Base-by-base conservation (phyloP, 805 yeast species). In the Torulaspora indica region DNA sequence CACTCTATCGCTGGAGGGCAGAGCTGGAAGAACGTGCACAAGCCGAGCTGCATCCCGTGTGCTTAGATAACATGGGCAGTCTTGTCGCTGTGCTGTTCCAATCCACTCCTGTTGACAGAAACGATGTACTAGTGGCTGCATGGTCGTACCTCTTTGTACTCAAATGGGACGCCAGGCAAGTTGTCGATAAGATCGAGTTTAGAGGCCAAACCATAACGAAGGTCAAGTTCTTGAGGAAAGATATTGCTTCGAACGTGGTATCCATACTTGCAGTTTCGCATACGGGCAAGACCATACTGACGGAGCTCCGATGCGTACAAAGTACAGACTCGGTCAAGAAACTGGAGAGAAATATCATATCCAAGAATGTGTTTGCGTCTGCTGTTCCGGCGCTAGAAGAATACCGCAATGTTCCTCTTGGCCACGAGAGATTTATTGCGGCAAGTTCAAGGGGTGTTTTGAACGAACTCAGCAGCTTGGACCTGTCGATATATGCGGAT, bases 211-310 rank as follows among this genome's bases (percentile, higher is more conserved):
- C 43, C 1, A 17, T 60, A 2, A 39, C 52, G 6, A 36, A 38
- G 24, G 52, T 51, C 25, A 37, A 42, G 15, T 53, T 60, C 20
- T 30, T 60, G 8, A 47, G 58, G 10, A 51, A 52, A 17, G 35
- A 35, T 12, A 39, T 35, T 15, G 14, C 14, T 6, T 42, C 50
- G 20, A 38, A 48, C 12, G 42, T 56, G 4, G 41, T 52, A 0
- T 46, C 62, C 2, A 47, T 53, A 3, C 22, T 58, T 13, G 40
- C 57, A 15, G 46, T 56, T 2, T 46, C 62, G 1, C 45, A 42
- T 27, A 51, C 49, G 14, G 64, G 64, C 6, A 56, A 56, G 44
- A 48, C 52, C 5, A 52, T 55, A 14, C 45, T 57, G 10, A 52
- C 55, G 32, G 64, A 60, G 38, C 46, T 58, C 13, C 30, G 55